phyloP scores from a whole-genome alignment of 345 rosid species.

The Crucihimalaya himalaica region DNA sequence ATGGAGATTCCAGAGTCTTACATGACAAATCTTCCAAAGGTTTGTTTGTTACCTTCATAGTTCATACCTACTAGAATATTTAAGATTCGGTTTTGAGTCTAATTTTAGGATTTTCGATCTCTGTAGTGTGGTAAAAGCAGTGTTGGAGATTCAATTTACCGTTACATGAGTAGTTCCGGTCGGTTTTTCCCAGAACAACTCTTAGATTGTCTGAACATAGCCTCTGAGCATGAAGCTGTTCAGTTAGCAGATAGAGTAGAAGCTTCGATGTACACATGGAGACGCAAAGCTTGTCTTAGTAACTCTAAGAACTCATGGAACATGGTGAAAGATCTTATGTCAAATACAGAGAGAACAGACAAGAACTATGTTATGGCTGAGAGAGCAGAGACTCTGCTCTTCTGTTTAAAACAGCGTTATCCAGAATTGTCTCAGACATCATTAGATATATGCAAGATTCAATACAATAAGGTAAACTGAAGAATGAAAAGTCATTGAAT shows the following conservation, averaged over 20 bases:
- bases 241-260: slow-evolving; percentile 94
- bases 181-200: slow-evolving; percentile 81
- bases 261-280: slow-evolving; percentile 88
- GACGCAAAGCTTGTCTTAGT: slow-evolving; percentile 63
- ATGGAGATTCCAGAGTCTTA: slow-evolving; percentile 90
- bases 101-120: neutral
- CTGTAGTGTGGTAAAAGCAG: slow-evolving; percentile 87
- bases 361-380: slow-evolving; percentile 88
- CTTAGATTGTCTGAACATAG: slow-evolving; percentile 80
- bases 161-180: slow-evolving; percentile 72
- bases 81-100: neutral
- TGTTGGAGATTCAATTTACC: slow-evolving; percentile 82
- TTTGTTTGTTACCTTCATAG: slow-evolving; percentile 15
- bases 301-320: slow-evolving; percentile 88
- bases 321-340: slow-evolving; percentile 89
- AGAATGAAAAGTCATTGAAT: neutral
- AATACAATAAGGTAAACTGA: slow-evolving; percentile 54
- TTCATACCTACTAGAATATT: neutral
- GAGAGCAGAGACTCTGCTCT: slow-evolving; percentile 82
- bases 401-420: slow-evolving; percentile 77
- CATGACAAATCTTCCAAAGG: slow-evolving; percentile 90
- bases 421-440: slow-evolving; percentile 85
- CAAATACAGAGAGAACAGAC: slow-evolving; percentile 58
- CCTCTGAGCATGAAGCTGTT: slow-evolving; percentile 79
- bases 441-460: slow-evolving; percentile 85